phyloP scores from a whole-genome alignment of 495 filamentous ascomycete species.

The Penicillium pancosmium region DNA sequence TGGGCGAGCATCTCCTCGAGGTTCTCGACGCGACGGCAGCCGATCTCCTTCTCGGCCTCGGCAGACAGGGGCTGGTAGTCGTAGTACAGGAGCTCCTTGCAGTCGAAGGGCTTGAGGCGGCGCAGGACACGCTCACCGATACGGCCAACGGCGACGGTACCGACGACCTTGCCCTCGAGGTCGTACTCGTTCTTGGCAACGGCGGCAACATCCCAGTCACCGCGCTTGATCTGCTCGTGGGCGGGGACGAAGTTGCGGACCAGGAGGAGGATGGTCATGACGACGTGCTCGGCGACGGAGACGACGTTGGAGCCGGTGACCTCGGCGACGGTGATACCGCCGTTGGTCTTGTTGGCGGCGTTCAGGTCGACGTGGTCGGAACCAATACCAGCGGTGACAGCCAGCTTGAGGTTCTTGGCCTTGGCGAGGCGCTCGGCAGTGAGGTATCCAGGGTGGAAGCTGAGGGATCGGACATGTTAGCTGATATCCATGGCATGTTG shows the following conservation, averaged over 20 bases:
- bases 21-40: slow-evolving; percentile 80
- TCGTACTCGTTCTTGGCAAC: slow-evolving; percentile 98
- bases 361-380: slow-evolving; percentile 98
- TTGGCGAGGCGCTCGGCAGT: slow-evolving; percentile 94
- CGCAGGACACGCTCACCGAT: slow-evolving; percentile 98
- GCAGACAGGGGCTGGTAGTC: slow-evolving; percentile 93
- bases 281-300: slow-evolving; percentile 89
- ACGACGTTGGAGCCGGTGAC: slow-evolving; percentile 94
- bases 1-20: slow-evolving; percentile 95
- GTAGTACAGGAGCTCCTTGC: slow-evolving; percentile 99
- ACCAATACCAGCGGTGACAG: slow-evolving; percentile 95
- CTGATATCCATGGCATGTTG: neutral
- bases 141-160: slow-evolving; percentile 94
- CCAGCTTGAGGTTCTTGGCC: slow-evolving; percentile 98
- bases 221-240: slow-evolving; percentile 86
- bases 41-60: slow-evolving; percentile 94
- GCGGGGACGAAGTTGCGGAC: slow-evolving; percentile 98
- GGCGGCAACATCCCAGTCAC: slow-evolving; percentile 94
- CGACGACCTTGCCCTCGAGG: slow-evolving; percentile 95
- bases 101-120: slow-evolving; percentile 94
- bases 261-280: slow-evolving; percentile 97
- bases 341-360: slow-evolving; percentile 97
- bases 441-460: slow-evolving; percentile 98
- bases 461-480: slow-evolving; percentile 39
- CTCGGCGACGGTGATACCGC: slow-evolving; percentile 94